Base-by-base conservation (phyloP, 108 stramenopile genomes). In the Bacterosira constricta region DNA sequence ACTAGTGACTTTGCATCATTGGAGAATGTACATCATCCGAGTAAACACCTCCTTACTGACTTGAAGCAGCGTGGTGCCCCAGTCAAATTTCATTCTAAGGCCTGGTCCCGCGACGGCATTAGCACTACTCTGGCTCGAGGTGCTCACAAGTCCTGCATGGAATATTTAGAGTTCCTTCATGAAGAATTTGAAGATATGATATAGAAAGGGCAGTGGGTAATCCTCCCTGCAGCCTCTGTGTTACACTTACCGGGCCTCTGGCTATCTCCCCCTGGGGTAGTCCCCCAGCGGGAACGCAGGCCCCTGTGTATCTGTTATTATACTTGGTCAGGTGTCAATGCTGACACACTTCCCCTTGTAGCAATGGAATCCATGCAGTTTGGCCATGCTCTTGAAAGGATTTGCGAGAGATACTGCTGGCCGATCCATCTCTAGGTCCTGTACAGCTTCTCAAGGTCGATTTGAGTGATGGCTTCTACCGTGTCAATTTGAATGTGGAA, bases 231-330 rank as follows among this genome's bases (percentile, higher is more conserved):
- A 31, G 2, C 21, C 7, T n/a, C 46, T 3, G 66, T 83, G 29
- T 30, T 45, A 25, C 47, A 68, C 32, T 26, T 73, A 4, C 56
- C 31, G 6, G 47, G 39, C 62, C 39, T 63, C n/a, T 41, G 62
- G 8, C 8, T 63, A 21, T 41, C 58, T 23, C 62, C 74, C 25
- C 20, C 72, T 10, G 80, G 80, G 13, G 63, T 64, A 17, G 74
- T 81, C 4, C 79, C 79, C 4, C 79, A 80, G 45, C 66, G 44
- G 18, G 61, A 69, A 17, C 63, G 78, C 12, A 70, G 78, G 0
- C 66, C 65, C 35, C 66, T 72, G 27, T 26, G 34, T 18, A 74
- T 80, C 46, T 66, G 68, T 18, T 66, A 81, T 52, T 66, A 50
- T 46, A 58, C 53, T 26, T 76, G 47, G 38, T 71, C 21, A 17